Base-by-base conservation (phyloP, 2,329 filamentous ascomycete genomes). In the Xylariales sp. region DNA sequence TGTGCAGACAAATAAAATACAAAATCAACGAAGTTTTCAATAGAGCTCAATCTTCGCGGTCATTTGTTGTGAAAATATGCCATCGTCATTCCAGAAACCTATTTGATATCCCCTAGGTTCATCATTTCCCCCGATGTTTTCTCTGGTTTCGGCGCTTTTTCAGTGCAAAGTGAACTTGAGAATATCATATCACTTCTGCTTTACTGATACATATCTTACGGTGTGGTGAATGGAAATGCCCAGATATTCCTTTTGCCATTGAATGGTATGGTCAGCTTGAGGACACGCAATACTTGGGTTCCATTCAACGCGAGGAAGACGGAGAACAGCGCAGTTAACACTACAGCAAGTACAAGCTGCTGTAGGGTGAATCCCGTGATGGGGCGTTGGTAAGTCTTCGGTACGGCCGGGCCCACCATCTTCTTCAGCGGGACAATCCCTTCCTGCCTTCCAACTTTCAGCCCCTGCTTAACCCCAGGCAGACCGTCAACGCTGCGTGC, bases 401-500 rank as follows among this genome's bases (percentile, higher is more conserved):
- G 53, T 1, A 60, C 57, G 17, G 53, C 14, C 1, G 55, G 56
- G 0, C 63, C 63, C 3, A 65, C 58, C 59, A 66, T 64, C 48
- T 67, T 67, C 45, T 56, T 52, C 3, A 61, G 40, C 2, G 63
- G 63, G n/a, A 47, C 44, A 21, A 67, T 54, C 2, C 50, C 43
- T 24, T 62, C 52, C 33, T 55, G 38, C 16, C 52, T 48, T 4
- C 49, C 55, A 2, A 54, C 53, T 42, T 54, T 52, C 20, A 57
- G 42, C 2, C 51, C 63, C 14, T 56, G 42, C 5, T 52, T 47
- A 51, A 67, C 59, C 0, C 56, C 61, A 0, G 63, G 63, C 0
- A 67, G 50, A 1, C 60, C 60, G 29, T 67, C 63, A 36, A 67
- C 55, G 30, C 61, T 65, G 45, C 51, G 62, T 0, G 62, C 51